phyloP scores from a whole-genome alignment of 2,329 filamentous ascomycete genomes.

The Exutisphaerella laricina region DNA sequence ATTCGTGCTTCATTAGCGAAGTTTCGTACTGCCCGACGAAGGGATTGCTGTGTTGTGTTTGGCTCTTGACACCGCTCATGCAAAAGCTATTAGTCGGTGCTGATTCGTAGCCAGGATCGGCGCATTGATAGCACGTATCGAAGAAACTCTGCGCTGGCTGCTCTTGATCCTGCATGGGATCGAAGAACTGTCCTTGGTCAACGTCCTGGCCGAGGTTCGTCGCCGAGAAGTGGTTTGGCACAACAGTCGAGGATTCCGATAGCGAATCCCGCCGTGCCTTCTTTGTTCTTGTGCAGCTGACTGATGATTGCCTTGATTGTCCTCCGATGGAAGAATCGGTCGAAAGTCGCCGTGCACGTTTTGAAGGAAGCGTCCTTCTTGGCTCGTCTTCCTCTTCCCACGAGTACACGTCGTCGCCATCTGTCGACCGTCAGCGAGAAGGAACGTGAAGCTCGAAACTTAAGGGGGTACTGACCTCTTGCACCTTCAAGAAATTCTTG shows the following conservation, averaged over 20 bases:
- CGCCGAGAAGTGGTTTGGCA: background rate
- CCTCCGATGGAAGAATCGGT: slow-evolving; percentile 7
- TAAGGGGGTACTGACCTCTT: slow-evolving; percentile 13
- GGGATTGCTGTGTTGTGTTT: slow-evolving; percentile 2
- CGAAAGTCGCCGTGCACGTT: slow-evolving; percentile 10
- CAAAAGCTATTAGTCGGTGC: background rate
- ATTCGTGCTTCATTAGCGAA: slow-evolving; percentile 3
- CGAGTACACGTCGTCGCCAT: slow-evolving; percentile 12
- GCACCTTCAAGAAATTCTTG: slow-evolving; percentile 12
- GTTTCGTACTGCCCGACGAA: background rate
- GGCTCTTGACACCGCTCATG: background rate
- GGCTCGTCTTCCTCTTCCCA: slow-evolving; percentile 18
- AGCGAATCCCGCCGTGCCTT: slow-evolving; percentile 9
- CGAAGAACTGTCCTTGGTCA: no score
- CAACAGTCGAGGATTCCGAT: slow-evolving; percentile 1
- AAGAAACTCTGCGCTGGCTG: background rate
- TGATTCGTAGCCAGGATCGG: background rate
- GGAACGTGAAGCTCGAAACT: background rate
- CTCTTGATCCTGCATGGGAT: background rate
- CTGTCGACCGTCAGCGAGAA: slow-evolving; percentile 11
- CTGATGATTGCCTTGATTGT: slow-evolving; percentile 12
- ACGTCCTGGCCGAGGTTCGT: background rate
- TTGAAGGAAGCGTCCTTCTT: slow-evolving; percentile 7
- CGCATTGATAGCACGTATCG: background rate
- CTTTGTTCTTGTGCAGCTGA: slow-evolving; percentile 11